A percentile compares a stretch with the other conserved stretches of the same genome.
Conservation (phyloP, 306 rosid genomes). For the Quercus suber region DNA sequence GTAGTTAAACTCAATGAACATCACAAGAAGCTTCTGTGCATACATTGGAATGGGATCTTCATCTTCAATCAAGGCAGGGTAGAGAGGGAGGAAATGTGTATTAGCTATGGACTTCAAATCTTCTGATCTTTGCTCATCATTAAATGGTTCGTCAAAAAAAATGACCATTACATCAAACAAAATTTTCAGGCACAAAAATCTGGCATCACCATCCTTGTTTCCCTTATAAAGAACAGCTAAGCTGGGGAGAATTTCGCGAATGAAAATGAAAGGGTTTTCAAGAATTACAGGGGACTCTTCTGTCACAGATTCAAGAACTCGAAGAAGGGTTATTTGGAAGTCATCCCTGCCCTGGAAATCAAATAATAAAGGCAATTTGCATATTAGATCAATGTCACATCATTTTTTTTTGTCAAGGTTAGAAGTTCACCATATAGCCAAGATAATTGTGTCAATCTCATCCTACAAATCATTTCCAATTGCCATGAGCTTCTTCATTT, state of each 20-base stretch:
- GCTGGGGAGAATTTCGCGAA: slow-evolving; percentile 84
- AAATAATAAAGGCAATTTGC: slow-evolving; percentile 15
- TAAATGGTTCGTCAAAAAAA: slow-evolving; percentile 69
- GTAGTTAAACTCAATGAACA: slow-evolving; percentile 71
- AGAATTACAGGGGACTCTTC: slow-evolving; percentile 70
- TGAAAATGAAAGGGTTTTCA: slow-evolving; percentile 65
- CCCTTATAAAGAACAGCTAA: slow-evolving; percentile 86
- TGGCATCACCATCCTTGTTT: slow-evolving; percentile 96
- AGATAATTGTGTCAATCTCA: background rate
- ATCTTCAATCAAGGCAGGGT: slow-evolving; percentile 85
- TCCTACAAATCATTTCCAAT: background rate
- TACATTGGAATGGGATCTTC: slow-evolving; percentile 95
- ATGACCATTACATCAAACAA: slow-evolving; percentile 81
- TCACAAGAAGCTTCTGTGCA: slow-evolving; percentile 98
- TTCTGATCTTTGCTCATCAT: slow-evolving; percentile 61
- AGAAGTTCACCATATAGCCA: background rate
- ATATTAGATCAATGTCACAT: slow-evolving; percentile 27
- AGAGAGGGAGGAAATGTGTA: slow-evolving; percentile 80
- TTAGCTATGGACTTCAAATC: slow-evolving; percentile 74
- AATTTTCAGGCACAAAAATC: slow-evolving; percentile 91
- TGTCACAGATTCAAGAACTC: slow-evolving; percentile 70
- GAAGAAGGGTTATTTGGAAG: slow-evolving; percentile 92
- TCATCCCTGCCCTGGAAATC: slow-evolving; percentile 95
- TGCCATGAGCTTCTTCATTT: no score
- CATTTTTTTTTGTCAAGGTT: background rate